Conservation (phyloP, 208 protist genomes). For the Spongospora subterranea region DNA sequence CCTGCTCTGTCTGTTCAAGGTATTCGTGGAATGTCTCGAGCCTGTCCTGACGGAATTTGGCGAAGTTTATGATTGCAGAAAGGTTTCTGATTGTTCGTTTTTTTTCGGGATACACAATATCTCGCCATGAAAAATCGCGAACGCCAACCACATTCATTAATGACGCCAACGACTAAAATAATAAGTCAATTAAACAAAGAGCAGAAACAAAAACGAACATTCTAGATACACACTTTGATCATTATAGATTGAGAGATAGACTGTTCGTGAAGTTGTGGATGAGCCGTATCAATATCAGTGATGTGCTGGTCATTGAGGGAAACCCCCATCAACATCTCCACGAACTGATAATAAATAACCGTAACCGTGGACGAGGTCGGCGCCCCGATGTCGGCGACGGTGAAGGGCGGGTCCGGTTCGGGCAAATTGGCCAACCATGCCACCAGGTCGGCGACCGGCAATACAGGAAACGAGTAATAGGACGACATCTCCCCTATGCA, state of each 20-base stretch:
- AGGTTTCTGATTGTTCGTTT: conserved; percentile 54
- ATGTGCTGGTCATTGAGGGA: not conserved
- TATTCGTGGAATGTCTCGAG: conserved; percentile 26
- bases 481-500: not conserved
- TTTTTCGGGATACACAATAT: conserved; percentile 56
- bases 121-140: conserved; percentile 57
- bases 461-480: conserved; percentile 26
- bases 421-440: conserved; percentile 33
- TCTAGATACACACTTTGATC: not conserved
- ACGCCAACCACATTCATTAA: conserved; percentile 36
- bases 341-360: conserved; percentile 56
- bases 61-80: conserved; percentile 63
- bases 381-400: conserved; percentile 27
- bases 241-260: conserved; percentile 33
- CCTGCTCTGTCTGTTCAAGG: not conserved
- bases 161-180: not conserved
- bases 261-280: conserved; percentile 65
- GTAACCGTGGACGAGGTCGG: conserved; percentile 55
- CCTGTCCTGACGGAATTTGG: conserved; percentile 57
- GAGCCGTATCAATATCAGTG: not conserved
- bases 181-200: not conserved
- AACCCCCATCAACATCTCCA: conserved; percentile 56
- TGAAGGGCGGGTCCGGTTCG: not conserved
- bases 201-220: not conserved
- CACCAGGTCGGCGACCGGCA: conserved; percentile 18